Base-by-base conservation (phyloP, 495 filamentous ascomycete genomes). In the Opeltia flavorubescens region DNA sequence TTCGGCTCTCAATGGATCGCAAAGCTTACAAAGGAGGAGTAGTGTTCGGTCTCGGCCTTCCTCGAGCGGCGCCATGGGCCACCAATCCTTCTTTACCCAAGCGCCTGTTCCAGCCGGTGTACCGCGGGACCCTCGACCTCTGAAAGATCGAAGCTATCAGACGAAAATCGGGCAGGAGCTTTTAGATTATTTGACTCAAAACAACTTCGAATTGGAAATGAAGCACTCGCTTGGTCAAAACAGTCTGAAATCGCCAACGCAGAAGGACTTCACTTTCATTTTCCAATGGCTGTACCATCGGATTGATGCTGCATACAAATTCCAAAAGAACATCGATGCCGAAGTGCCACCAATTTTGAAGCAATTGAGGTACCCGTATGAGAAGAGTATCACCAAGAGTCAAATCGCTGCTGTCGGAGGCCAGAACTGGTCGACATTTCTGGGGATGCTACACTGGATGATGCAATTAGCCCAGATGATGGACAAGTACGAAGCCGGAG, bases 221-320 rank as follows among this genome's bases (percentile, higher is more conserved):
- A 94, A 93, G 58, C 81, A 95, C 61, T 80, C 80, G 25, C 69
- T 99, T 25, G 80, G 83, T 2, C 80, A 86, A 42, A 95, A 95
- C 51, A 83, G 84, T 15, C 76, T 91, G 56, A 86, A 81, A 42
- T 88, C 82, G 30, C 93, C 91, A n/a, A 96, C 89, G 3, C 87
- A 95, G 55, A 99, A 96, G 58, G 91, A 99, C 60, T 99, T 96
- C 65, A 86, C 88, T 58, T 80, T 72, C 54, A 88, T 96, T 64
- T 99, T 99, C 62, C 87, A 95, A 62, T 99, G 87, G 83, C 73
- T 99, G 1, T 99, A 99, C 60, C 83, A 84, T 53, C 82, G 86
- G 34, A 86, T 99, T 49, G 91, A 99, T 58, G 88, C 91, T 0
- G 80, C 80, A 46, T 94, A 96, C 58, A 77, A 80, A 13, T 95